Evolutionary conservation across 768 basidiomycete genomes (phyloP).

Genomic region (Kwoniella sp.): DNA sequence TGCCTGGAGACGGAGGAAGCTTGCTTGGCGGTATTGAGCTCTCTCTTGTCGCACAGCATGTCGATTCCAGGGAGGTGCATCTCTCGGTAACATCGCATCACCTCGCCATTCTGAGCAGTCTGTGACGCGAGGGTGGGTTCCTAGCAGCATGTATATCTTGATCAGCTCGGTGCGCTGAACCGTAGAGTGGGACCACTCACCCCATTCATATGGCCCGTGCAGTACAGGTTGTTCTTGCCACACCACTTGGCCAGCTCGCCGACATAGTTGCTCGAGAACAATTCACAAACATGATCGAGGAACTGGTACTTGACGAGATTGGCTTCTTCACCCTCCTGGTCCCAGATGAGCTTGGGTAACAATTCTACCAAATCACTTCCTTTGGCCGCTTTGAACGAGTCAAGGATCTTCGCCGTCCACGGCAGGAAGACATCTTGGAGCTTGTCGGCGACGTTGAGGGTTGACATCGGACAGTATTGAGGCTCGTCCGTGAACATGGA

Average conservation of each 20-base stretch:
- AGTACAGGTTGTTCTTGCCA: constrained; percentile 22
- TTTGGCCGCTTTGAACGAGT: constrained; percentile 17
- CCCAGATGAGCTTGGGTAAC: constrained; percentile 40
- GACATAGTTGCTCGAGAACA: constrained; percentile 30
- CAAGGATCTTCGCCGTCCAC: constrained; percentile 32
- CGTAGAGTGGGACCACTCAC: neutral
- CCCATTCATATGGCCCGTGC: constrained; percentile 38
- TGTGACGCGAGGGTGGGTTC: constrained; percentile 36
- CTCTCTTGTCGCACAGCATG: constrained; percentile 38
- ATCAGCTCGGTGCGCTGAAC: neutral
- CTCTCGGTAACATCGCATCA: constrained; percentile 42
- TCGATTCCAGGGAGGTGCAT: constrained; percentile 47
- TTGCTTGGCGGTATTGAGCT: constrained; percentile 46
- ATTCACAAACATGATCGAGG: constrained; percentile 36
- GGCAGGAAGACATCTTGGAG: constrained; percentile 39
- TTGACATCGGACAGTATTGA: constrained; percentile 31
- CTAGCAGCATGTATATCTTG: neutral
- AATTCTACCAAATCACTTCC: constrained; percentile 30
- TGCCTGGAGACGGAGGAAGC: constrained; percentile 36
- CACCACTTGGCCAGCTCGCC: constrained; percentile 39
- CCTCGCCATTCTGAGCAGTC: constrained; percentile 35
- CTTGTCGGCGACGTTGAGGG: constrained; percentile 19
- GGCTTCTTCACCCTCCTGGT: constrained; percentile 20
- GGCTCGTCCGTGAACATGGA: constrained; percentile 49
- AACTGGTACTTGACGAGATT: constrained; percentile 30